A percentile compares a stretch with the other conserved stretches of the same genome.
phyloP scores from a whole-genome alignment of 345 rosid species.

The Citrus medica region DNA sequence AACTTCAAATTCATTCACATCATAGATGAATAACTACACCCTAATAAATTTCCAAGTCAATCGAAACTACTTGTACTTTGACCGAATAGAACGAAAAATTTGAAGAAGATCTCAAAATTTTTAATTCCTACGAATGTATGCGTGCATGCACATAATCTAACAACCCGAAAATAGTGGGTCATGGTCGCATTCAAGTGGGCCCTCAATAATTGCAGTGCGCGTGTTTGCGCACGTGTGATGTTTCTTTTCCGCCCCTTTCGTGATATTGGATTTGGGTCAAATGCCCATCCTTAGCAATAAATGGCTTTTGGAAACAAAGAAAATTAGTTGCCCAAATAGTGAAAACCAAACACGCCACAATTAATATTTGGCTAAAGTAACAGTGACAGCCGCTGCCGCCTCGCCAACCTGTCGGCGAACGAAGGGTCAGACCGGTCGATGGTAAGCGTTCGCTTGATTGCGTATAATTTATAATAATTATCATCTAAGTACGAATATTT shows the following conservation, averaged over 20 bases:
- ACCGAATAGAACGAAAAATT: not conserved
- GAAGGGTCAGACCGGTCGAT: constrained; percentile 22
- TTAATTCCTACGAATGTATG: not conserved
- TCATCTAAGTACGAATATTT: not conserved
- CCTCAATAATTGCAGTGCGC: constrained; percentile 30
- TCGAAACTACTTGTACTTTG: too few species aligned
- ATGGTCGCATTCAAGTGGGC: constrained; percentile 21
- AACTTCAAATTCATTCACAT: not conserved
- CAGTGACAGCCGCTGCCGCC: constrained; percentile 24
- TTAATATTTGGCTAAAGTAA: not conserved
- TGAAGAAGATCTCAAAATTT: not conserved
- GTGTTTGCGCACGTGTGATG: constrained; percentile 47
- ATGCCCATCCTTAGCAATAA: not conserved
- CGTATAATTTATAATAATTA: not conserved
- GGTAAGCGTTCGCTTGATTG: not conserved
- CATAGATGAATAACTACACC: not conserved
- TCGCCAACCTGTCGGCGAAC: constrained; percentile 28
- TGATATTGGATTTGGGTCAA: not conserved
- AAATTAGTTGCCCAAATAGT: not conserved
- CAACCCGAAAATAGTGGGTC: constrained; percentile 2
- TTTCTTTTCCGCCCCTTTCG: not conserved
- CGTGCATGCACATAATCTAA: not conserved
- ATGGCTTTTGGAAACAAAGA: not conserved
- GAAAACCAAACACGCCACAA: not conserved
- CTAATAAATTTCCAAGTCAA: not conserved